Percentiles rank a stretch among this genome's conserved stretches.
Evolutionary conservation across 1,139 yeast genomes (phyloP).

Genomic region (Pichia sp.): DNA sequence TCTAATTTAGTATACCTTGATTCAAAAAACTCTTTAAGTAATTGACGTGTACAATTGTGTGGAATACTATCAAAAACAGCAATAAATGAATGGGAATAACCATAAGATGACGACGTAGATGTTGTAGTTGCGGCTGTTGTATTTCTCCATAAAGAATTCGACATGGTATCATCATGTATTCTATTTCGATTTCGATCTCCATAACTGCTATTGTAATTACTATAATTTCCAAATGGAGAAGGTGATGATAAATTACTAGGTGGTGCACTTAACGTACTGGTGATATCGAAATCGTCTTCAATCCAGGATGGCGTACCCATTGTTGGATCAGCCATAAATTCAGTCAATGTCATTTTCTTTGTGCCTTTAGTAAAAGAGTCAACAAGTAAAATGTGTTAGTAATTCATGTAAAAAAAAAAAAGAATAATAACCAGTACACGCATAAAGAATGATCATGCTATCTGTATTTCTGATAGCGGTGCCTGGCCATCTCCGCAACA

Average conservation of each 20-base stretch:
- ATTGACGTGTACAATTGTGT: slow-evolving; percentile 20
- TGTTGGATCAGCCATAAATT: slow-evolving; percentile 29
- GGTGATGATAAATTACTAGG: slow-evolving; percentile 3
- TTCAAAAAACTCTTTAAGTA: slow-evolving; percentile 27
- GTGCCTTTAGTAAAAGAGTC: too few species aligned
- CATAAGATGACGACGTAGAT: too few species aligned
- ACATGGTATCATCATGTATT: neutral
- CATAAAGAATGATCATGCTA: too few species aligned
- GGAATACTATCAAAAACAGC: slow-evolving; percentile 29
- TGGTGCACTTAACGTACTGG: slow-evolving; percentile 7
- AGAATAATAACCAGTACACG: too few species aligned
- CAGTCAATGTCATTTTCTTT: slow-evolving; percentile 29
- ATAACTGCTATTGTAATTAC: neutral
- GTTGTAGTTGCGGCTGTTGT: neutral
- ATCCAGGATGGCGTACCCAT: slow-evolving; percentile 31
- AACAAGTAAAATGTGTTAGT: too few species aligned
- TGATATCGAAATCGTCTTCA: slow-evolving; percentile 28
- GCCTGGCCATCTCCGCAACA: too few species aligned
- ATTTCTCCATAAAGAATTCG: slow-evolving; percentile 2
- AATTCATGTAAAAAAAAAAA: too few species aligned
- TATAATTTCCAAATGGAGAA: slow-evolving; percentile 5
- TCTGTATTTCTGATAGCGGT: too few species aligned
- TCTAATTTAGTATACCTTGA: slow-evolving; percentile 27
- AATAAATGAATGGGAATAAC: slow-evolving; percentile 18
- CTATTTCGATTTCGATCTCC: neutral